These are phyloP conservation scores for Xylaria grammica DNA, from an alignment of 495 filamentous ascomycete species.

Conservation along the genomic window DNA sequence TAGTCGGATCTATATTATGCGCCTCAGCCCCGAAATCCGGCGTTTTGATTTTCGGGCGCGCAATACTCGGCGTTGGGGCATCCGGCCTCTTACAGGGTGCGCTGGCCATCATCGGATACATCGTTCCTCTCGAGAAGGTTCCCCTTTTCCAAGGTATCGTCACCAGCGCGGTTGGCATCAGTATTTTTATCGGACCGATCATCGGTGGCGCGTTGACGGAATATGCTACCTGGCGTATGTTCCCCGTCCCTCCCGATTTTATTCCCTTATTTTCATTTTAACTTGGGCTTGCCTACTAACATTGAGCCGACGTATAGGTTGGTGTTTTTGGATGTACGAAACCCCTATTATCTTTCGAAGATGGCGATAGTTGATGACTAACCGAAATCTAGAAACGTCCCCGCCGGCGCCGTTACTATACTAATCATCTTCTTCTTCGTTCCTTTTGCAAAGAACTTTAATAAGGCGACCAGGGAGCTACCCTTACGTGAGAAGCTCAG, in stretches of 20 bases:
- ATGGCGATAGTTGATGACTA: too few species aligned
- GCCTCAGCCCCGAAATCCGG: slow-evolving; percentile 45
- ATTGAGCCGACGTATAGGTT: neutral
- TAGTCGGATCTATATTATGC: slow-evolving; percentile 48
- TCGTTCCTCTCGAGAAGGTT: slow-evolving; percentile 39
- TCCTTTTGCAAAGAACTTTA: slow-evolving; percentile 40
- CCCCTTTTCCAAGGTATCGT: slow-evolving; percentile 42
- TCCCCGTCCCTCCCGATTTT: too few species aligned
- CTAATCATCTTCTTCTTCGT: slow-evolving; percentile 60
- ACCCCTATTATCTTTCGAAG: too few species aligned
- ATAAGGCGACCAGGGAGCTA: slow-evolving; percentile 30
- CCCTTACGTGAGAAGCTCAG: slow-evolving; percentile 48
- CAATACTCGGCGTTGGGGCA: slow-evolving; percentile 47
- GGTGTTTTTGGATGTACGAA: slow-evolving; percentile 22
- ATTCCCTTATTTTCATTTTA: too few species aligned
- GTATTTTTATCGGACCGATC: slow-evolving; percentile 68
- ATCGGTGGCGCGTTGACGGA: slow-evolving; percentile 54
- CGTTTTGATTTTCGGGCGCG: slow-evolving; percentile 52
- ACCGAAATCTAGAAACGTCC: slow-evolving; percentile 61
- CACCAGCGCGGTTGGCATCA: slow-evolving; percentile 62
- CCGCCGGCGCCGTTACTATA: slow-evolving; percentile 65
- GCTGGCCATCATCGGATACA: slow-evolving; percentile 34
- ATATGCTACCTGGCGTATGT: slow-evolving; percentile 67
- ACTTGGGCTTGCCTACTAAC: too few species aligned
- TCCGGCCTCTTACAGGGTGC: slow-evolving; percentile 40